Conservation (phyloP, 2,329 filamentous ascomycete species). For the Ophiosphaerella narmari region DNA sequence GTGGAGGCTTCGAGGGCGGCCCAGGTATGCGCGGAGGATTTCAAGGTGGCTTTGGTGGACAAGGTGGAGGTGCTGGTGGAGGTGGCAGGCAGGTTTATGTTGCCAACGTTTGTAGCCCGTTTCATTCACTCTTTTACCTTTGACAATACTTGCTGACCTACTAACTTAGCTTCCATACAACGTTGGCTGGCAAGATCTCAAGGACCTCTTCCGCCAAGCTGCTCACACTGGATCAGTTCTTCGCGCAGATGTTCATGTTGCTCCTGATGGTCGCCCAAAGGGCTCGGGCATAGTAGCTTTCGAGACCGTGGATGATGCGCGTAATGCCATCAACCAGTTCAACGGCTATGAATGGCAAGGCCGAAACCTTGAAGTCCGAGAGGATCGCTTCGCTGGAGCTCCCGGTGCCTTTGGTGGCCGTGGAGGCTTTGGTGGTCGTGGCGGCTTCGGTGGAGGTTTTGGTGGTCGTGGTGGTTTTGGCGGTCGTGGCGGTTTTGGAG, state of each 20-base stretch:
- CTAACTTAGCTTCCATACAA: conserved; percentile 84
- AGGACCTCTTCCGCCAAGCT: conserved; percentile 97
- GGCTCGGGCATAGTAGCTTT: conserved; percentile 97
- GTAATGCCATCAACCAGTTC: conserved; percentile 95
- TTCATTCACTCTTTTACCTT: conserved; percentile 19
- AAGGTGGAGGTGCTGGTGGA: conserved; percentile 59
- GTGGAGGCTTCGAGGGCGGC: conserved; percentile 56
- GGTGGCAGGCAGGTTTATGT: conserved; percentile 92
- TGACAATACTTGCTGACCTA: conserved; percentile 37
- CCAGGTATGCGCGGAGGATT: conserved; percentile 44
- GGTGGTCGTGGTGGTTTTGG: conserved; percentile 56
- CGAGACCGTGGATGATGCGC: conserved; percentile 90
- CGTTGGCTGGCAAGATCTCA: conserved; percentile 97
- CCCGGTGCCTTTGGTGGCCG: conserved; percentile 47
- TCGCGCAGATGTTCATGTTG: conserved; percentile 91
- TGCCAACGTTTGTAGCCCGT: conserved; percentile 82
- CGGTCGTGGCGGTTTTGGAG: conserved; percentile 61
- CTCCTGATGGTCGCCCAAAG: conserved; percentile 90
- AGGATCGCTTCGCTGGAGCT: conserved; percentile 85
- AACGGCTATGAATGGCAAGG: conserved; percentile 99
- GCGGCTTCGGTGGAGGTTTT: conserved; percentile 45
- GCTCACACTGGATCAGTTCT: conserved; percentile 63
- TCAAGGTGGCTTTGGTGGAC: conserved; percentile 54
- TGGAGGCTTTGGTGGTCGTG: conserved; percentile 47
- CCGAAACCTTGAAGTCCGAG: conserved; percentile 87